Evolutionary conservation across 345 rosid genomes (phyloP).

Genomic region (Bretschneidera sinensis): DNA sequence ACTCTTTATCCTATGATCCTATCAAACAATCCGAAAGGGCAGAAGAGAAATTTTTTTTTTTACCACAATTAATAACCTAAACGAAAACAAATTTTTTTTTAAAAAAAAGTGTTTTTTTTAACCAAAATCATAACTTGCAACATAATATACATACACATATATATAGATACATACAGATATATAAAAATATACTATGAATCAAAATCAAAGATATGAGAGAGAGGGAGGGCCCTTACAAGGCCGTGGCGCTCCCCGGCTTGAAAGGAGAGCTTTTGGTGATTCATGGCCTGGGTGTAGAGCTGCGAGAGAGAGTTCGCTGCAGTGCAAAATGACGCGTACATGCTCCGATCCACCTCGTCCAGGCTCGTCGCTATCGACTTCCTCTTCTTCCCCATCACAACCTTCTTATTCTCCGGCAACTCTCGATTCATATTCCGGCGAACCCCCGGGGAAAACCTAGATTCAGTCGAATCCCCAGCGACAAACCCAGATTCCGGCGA

Average conservation of each 20-base stretch:
- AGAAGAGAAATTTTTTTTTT: too few species aligned
- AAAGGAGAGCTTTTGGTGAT: conserved; percentile 64
- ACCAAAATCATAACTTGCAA: conserved; percentile 5
- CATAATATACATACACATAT: neutral
- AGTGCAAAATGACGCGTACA: conserved; percentile 81
- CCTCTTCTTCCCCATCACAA: conserved; percentile 83
- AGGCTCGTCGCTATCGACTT: conserved; percentile 80
- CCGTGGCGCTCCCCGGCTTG: conserved; percentile 79
- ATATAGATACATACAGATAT: neutral
- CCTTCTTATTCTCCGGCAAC: conserved; percentile 7
- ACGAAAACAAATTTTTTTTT: too few species aligned
- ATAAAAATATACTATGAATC: neutral
- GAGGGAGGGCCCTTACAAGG: conserved; percentile 29
- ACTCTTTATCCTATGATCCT: neutral
- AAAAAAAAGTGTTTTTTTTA: too few species aligned
- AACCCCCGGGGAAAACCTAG: too few species aligned
- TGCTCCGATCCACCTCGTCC: conserved; percentile 96
- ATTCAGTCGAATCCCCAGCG: too few species aligned
- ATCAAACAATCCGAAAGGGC: too few species aligned
- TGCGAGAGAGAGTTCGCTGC: conserved; percentile 90
- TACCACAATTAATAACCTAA: too few species aligned
- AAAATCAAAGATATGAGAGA: conserved; percentile 10
- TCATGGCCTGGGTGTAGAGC: conserved; percentile 82
- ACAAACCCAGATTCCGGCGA: conserved; percentile 18
- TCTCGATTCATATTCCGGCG: conserved; percentile 9